phyloP scores from a whole-genome alignment of 1,284 basidiomycete genomes.

The Malassezia arunalokei region DNA sequence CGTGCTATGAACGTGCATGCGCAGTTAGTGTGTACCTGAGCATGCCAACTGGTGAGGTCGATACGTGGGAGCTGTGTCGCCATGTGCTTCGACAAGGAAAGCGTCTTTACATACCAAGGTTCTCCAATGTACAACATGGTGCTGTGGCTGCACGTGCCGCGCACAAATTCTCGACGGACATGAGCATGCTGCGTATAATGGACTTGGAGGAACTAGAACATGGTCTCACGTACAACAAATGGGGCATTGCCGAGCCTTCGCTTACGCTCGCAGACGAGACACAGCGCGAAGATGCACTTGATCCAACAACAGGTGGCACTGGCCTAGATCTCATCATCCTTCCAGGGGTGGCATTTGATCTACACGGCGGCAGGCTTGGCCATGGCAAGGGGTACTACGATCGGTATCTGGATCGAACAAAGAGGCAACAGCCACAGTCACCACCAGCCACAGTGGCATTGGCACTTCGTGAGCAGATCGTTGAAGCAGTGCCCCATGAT shows the following conservation, averaged over 20 bases:
- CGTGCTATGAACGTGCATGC: constrained; percentile 29
- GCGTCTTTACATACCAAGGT: constrained; percentile 46
- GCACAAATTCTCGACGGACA: constrained; percentile 32
- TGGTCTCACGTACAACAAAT: constrained; percentile 39
- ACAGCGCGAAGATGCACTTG: constrained; percentile 33
- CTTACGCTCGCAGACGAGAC: constrained; percentile 26
- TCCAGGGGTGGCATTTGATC: constrained; percentile 47
- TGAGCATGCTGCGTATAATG: constrained; percentile 46
- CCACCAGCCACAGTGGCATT: constrained; percentile 9
- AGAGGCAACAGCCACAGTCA: background rate
- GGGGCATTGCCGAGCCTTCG: constrained; percentile 47
- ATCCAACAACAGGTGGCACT: constrained; percentile 25
- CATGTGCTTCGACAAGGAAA: constrained; percentile 39
- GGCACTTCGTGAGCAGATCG: constrained; percentile 9
- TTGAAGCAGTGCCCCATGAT: constrained; percentile 6
- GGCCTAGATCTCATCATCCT: constrained; percentile 48
- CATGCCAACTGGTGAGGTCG: constrained; percentile 43
- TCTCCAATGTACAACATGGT: constrained; percentile 29
- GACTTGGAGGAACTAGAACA: constrained; percentile 32
- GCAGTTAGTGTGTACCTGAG: constrained; percentile 46
- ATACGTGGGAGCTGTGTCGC: constrained; percentile 45
- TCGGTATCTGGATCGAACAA: constrained; percentile 28
- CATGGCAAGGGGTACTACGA: constrained; percentile 49
- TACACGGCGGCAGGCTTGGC: constrained; percentile 41
- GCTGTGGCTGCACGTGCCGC: constrained; percentile 15